A percentile compares a stretch with the other conserved stretches of the same genome.
phyloP scores from a whole-genome alignment of 768 basidiomycete species.

The Termitomyces sp. region DNA sequence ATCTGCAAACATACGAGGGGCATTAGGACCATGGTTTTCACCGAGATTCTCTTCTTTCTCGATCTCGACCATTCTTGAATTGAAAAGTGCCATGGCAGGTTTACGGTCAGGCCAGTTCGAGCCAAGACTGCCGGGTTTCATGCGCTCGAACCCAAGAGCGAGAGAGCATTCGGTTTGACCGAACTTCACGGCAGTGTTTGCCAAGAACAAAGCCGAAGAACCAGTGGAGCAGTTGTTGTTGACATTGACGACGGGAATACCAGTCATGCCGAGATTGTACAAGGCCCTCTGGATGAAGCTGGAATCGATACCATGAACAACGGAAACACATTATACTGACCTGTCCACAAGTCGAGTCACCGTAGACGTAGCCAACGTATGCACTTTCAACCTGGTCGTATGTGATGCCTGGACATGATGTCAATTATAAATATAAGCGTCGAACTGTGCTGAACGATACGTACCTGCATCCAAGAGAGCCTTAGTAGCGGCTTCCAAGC shows the following conservation, averaged over 20 bases:
- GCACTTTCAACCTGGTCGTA: constrained; percentile 75
- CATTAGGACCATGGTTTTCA: constrained; percentile 60
- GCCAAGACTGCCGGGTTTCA: constrained; percentile 69
- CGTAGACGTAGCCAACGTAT: constrained; percentile 74
- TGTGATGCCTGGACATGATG: constrained; percentile 51
- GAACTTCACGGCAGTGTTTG: constrained; percentile 63
- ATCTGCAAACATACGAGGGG: constrained; percentile 72
- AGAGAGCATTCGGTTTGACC: constrained; percentile 70
- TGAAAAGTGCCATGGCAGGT: constrained; percentile 43
- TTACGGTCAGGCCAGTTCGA: constrained; percentile 54
- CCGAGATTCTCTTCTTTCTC: constrained; percentile 44
- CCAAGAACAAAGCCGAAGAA: constrained; percentile 70
- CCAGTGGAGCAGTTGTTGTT: constrained; percentile 89
- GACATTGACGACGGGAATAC: constrained; percentile 80
- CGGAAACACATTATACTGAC: constrained; percentile 24
- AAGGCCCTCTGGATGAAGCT: constrained; percentile 50
- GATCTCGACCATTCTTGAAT: constrained; percentile 36
- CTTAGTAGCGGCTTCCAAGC: constrained; percentile 81
- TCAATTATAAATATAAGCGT: not conserved
- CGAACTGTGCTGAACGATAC: constrained; percentile 12
- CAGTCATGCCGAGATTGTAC: constrained; percentile 78
- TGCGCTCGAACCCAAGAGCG: constrained; percentile 84
- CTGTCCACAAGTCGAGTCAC: constrained; percentile 75
- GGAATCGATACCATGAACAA: not conserved
- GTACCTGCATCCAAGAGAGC: constrained; percentile 79